Percentiles rank a stretch among this genome's conserved stretches.
These are phyloP conservation scores for Tylopilus balloui DNA, from an alignment of 768 basidiomycete species.

Conservation along the genomic window DNA sequence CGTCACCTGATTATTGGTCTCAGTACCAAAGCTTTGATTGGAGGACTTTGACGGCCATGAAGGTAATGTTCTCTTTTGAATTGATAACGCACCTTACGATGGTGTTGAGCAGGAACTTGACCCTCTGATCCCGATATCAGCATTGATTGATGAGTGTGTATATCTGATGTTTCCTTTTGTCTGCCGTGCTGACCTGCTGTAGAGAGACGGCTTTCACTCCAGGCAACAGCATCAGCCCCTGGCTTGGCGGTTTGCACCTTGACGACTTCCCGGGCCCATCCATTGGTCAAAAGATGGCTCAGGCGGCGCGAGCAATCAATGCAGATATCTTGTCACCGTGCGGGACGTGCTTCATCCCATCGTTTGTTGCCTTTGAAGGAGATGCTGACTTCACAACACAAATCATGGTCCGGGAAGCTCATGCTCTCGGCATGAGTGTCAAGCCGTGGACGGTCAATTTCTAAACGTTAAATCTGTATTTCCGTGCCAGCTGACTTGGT, in stretches of 20 bases:
- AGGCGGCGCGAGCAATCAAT: conserved; percentile 61
- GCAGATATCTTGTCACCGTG: conserved; percentile 65
- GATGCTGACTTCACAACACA: conserved; percentile 59
- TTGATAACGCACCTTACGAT: not conserved
- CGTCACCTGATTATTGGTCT: not conserved
- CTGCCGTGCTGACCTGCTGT: not conserved
- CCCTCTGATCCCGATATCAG: conserved; percentile 52
- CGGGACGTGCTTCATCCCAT: conserved; percentile 39
- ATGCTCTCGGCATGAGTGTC: conserved; percentile 56
- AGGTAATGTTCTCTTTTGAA: conserved; percentile 34
- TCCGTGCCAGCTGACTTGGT: not conserved
- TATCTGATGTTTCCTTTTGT: not conserved
- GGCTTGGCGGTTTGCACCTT: conserved; percentile 66
- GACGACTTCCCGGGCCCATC: conserved; percentile 61
- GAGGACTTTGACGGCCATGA: conserved; percentile 71
- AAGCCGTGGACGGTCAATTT: conserved; percentile 70
- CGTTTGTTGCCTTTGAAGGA: conserved; percentile 39
- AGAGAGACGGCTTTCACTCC: conserved; percentile 40
- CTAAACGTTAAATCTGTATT: not conserved
- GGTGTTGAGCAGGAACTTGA: conserved; percentile 45
- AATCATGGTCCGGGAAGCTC: conserved; percentile 65
- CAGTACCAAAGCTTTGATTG: conserved; percentile 84
- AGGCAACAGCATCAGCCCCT: conserved; percentile 50
- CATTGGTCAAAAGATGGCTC: conserved; percentile 53
- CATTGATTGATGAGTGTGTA: conserved; percentile 60